Evolutionary conservation across 73 alveolate species (phyloP), one percentile per base, ranked within the genome.

Genomic region (Tetrahymena borealis): DNA sequence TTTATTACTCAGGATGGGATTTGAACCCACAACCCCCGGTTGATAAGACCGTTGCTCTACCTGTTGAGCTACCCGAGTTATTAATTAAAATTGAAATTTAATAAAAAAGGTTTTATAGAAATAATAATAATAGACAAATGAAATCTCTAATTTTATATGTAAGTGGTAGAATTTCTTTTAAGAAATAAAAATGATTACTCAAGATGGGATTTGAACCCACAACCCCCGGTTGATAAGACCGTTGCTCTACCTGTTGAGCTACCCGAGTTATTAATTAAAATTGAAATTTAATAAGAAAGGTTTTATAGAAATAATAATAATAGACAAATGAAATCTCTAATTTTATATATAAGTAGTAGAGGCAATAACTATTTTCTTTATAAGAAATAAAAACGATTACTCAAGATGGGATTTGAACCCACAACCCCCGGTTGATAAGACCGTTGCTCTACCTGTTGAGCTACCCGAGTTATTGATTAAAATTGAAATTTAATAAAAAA

Each of bases 11-110:
- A 60, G 85, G 85, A 60, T 60, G 85, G 85, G 85, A 60, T 35
- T 60, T n/a, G 85, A 60, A 60, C 85, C 85, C 85, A 60, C 85
- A 60, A 60, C 85, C 85, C 10, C 85, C 85, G 85, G 85, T 60
- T 60, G 85, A 60, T 60, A 60, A 60, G 85, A 60, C 85, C 85
- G 85, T 60, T 60, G 85, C 85, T 60, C 85, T 60, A 60, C n/a
- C 85, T 35, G 35, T 60, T 60, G 85, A 60, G 85, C 85, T 60
- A 60, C 85, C 85, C 31, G 85, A 60, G 85, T 35, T 60, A n/a
- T n/a, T 60, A 9, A 60, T 5, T 24, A 24, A 60, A 60, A 60
- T 24, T 24, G 33, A 60, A 0, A 20, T 4, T 24, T 24, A 60
- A 60, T 5, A 60, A 35, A n/a, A 13, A 9, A 60, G 85, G 85